These are phyloP conservation scores for Entomortierella parvispora DNA, from an alignment of 192 early-diverging fungal genomes.

Conservation along the genomic window DNA sequence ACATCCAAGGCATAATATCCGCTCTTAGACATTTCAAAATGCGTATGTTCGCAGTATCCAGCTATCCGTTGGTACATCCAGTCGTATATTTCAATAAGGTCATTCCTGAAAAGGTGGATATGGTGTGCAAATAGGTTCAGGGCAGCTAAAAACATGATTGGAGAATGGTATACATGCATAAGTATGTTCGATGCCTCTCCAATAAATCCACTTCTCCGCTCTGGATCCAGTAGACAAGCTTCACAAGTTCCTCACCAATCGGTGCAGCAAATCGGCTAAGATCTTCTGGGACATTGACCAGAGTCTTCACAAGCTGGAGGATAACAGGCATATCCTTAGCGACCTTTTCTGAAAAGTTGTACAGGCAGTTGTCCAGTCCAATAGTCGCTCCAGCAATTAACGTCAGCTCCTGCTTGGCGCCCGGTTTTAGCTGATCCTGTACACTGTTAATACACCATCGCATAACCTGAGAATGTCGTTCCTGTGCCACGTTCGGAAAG, in stretches of 20 bases:
- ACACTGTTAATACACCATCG: constrained; percentile 48
- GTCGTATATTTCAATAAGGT: constrained; percentile 40
- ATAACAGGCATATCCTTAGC: constrained; percentile 30
- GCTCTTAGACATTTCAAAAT: constrained; percentile 39
- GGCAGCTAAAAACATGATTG: constrained; percentile 29
- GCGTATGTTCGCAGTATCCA: constrained; percentile 44
- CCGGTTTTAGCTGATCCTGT: constrained; percentile 39
- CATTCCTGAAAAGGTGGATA: constrained; percentile 36
- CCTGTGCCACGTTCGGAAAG: constrained; percentile 32
- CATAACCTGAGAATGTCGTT: constrained; percentile 17
- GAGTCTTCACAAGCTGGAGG: constrained; percentile 30
- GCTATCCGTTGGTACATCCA: constrained; percentile 40
- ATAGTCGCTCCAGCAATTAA: constrained; percentile 39
- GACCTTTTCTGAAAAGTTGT: constrained; percentile 20
- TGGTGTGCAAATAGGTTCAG: constrained; percentile 51
- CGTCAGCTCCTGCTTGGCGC: constrained; percentile 28
- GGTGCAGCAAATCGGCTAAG: constrained; percentile 51
- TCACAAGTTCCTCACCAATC: constrained; percentile 36
- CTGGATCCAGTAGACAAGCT: too few species aligned
- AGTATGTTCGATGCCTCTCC: not conserved
- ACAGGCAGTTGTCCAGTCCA: constrained; percentile 49
- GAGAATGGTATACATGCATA: not conserved
- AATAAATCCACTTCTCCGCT: too few species aligned
- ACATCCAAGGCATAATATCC: constrained; percentile 52
- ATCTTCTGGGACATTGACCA: constrained; percentile 55